These are phyloP conservation scores for Colletotrichum falcatum DNA, from an alignment of 2,329 filamentous ascomycete genomes.

Conservation along the genomic window DNA sequence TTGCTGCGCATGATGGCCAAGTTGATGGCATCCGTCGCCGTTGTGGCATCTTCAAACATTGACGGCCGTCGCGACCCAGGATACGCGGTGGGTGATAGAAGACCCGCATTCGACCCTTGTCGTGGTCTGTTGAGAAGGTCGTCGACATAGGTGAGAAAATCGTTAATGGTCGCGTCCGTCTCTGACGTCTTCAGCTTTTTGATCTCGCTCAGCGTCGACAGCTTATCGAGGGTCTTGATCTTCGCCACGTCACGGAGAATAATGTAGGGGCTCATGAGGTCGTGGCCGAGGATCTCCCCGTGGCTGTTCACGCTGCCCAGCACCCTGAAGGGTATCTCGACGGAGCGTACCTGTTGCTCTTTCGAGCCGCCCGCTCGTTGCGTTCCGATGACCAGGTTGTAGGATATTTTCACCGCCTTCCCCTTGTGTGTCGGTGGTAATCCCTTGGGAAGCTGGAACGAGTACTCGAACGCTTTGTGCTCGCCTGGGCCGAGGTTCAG, in stretches of 20 bases:
- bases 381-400: constrained; percentile 91
- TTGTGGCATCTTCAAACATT: constrained; percentile 66
- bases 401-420: constrained; percentile 92
- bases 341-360: constrained; percentile 87
- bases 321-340: constrained; percentile 92
- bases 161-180: constrained; percentile 57
- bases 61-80: constrained; percentile 68
- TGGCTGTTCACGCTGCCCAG: constrained; percentile 91
- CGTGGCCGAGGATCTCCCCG: constrained; percentile 90
- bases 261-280: constrained; percentile 94
- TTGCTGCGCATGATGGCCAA: constrained; percentile 90
- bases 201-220: constrained; percentile 39
- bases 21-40: constrained; percentile 88
- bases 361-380: constrained; percentile 83
- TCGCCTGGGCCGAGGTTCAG: constrained; percentile 88
- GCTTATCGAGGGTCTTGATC: constrained; percentile 64
- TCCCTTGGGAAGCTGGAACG: constrained; percentile 86
- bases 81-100: constrained; percentile 78
- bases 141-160: constrained; percentile 83
- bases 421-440: constrained; percentile 93
- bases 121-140: constrained; percentile 74
- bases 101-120: constrained; percentile 65
- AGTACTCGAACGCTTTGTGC: constrained; percentile 87
- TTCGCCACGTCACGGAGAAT: constrained; percentile 85
- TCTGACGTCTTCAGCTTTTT: constrained; percentile 39